These are phyloP conservation scores for Saccharomyces pastorianus DNA, from an alignment of 1,139 yeast genomes.

Conservation along the genomic window DNA sequence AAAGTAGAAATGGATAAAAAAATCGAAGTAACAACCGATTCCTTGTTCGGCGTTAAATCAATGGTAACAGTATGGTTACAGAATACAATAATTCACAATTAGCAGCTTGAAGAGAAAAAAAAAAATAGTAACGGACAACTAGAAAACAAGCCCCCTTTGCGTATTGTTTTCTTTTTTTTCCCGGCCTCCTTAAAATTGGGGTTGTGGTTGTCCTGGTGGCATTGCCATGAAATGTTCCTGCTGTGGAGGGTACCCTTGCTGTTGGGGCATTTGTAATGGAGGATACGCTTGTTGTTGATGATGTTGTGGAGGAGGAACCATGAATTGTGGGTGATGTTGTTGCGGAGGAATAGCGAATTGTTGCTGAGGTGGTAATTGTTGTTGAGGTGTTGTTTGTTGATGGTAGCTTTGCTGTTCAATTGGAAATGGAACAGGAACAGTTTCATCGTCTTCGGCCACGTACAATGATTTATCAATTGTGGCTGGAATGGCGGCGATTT, in stretches of 20 bases:
- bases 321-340: conserved; percentile 17
- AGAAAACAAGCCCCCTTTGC: not conserved
- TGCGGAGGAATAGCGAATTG: conserved; percentile 20
- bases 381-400: conserved; percentile 12
- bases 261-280: conserved; percentile 10
- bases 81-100: not conserved
- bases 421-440: conserved; percentile 84
- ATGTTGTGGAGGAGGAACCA: conserved; percentile 3
- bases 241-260: conserved; percentile 12
- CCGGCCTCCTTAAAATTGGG: conserved; percentile 6
- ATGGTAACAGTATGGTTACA: conserved; percentile 1
- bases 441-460: conserved; percentile 70
- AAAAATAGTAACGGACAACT: not conserved
- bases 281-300: not conserved
- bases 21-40: not conserved
- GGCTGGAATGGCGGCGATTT: conserved; percentile 92
- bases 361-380: conserved; percentile 11
- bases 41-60: not conserved
- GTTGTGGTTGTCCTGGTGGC: conserved; percentile 4
- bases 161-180: conserved; percentile 1
- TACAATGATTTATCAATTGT: conserved; percentile 80
- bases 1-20: not conserved
- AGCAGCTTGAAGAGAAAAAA: not conserved
- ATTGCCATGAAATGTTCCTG: conserved; percentile 4
- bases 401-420: conserved; percentile 35